A percentile compares a stretch with the other conserved stretches of the same genome.
phyloP scores from a whole-genome alignment of 306 rosid species.

The Astragalus membranaceus region DNA sequence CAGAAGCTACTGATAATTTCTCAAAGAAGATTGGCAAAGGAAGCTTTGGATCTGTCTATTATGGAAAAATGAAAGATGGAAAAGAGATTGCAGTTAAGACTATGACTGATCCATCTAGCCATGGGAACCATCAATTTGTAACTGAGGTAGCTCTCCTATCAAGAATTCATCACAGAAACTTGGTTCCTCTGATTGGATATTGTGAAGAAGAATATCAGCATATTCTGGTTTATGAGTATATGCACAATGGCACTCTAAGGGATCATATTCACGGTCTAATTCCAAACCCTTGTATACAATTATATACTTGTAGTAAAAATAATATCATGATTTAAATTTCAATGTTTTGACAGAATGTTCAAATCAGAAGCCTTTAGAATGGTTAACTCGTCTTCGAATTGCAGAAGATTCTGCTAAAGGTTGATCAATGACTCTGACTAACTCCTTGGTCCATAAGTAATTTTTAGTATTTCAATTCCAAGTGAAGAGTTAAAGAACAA shows the following conservation, averaged over 20 bases:
- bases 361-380: conserved; percentile 51
- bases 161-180: conserved; percentile 92
- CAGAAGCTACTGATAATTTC: conserved; percentile 69
- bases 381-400: conserved; percentile 75
- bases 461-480: conserved; percentile 13
- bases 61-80: conserved; percentile 93
- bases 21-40: conserved; percentile 82
- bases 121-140: conserved; percentile 78
- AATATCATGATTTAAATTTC: conserved; percentile 9
- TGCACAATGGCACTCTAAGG: conserved; percentile 94
- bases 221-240: conserved; percentile 83
- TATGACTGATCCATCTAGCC: conserved; percentile 73
- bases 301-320: background rate
- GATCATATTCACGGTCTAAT: conserved; percentile 75
- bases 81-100: conserved; percentile 97
- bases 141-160: conserved; percentile 86
- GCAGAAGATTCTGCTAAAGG: conserved; percentile 99
- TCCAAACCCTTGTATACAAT: conserved; percentile 19
- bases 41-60: conserved; percentile 92
- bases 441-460: conserved; percentile 12
- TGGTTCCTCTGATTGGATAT: conserved; percentile 95
- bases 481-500: conserved; percentile 7
- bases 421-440: conserved; percentile 14
- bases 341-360: conserved; percentile 46
- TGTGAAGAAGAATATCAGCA: conserved; percentile 87